Base-by-base conservation (phyloP, 2,329 filamentous ascomycete genomes). In the Pestalotiopsis sp. region DNA sequence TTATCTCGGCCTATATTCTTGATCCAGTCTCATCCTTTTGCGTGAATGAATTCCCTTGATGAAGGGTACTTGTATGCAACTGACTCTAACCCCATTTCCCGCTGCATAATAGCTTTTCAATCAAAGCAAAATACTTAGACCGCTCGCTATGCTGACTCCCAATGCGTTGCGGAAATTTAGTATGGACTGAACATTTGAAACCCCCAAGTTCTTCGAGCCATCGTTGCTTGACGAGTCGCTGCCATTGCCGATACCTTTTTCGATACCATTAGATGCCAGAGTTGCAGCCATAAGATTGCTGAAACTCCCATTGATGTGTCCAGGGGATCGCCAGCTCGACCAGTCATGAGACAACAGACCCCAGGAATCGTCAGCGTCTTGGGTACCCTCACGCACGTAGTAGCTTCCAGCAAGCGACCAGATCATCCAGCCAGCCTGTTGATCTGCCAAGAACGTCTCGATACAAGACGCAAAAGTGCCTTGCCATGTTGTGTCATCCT, bases 371-470 rank as follows among this genome's bases (percentile, higher is more conserved):
- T 90, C 87, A 59, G 74, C 81, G 73, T 90, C 87, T 72, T 86
- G 84, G 0, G 67, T 80, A 0, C 87, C 87, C 39, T 80, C 72
- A 1, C 87, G 80, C 68, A 86, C 83, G 72, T 90, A 90, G 72
- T 90, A 90, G 70, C 86, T 87, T 9, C 87, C 87, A 0, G 81
- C 82, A 17, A 91, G 69, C 49, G 87, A 86, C 85, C 88, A 90
- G 75, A 87, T 80, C 78, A 85, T 83, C 87, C 87, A 88, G 4
- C 88, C 84, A 0, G 83, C 82, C 74, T 85, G 80, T 68, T 82
- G 78, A 17, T 78, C 75, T 0, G 83, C 83, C 61, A 90, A 74
- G 72, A 83, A 89, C 20, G 79, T 77, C 3, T 83, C 77, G 66
- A 89, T 71, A 69, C 88, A 90, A 7, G 80, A 80, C 1, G 84